These are phyloP conservation scores for Cornus kousa DNA, from an alignment of 148 eudicot species.

Conservation along the genomic window DNA sequence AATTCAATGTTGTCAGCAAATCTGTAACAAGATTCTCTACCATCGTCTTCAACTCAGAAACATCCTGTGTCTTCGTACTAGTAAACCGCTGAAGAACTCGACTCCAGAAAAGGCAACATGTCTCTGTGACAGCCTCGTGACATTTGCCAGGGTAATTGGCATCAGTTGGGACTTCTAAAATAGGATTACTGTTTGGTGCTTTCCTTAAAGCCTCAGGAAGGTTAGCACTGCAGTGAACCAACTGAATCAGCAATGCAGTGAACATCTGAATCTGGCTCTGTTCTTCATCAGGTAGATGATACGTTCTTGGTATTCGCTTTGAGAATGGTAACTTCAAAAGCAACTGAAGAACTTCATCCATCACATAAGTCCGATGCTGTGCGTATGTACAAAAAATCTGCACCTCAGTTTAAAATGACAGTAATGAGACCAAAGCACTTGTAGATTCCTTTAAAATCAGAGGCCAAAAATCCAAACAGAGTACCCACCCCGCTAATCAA, in stretches of 20 bases:
- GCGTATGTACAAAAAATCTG: slow-evolving; percentile 81
- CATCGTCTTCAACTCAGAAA: slow-evolving; percentile 78
- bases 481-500: slow-evolving; percentile 75
- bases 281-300: slow-evolving; percentile 93
- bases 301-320: slow-evolving; percentile 73
- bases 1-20: slow-evolving; percentile 73
- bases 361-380: slow-evolving; percentile 81
- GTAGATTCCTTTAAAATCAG: neutral
- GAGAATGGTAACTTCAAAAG: slow-evolving; percentile 83
- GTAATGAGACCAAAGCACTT: slow-evolving; percentile 12
- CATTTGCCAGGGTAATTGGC: slow-evolving; percentile 54
- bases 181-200: slow-evolving; percentile 39
- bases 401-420: slow-evolving; percentile 22
- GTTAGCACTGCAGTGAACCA: slow-evolving; percentile 86
- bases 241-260: slow-evolving; percentile 76
- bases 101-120: slow-evolving; percentile 92
- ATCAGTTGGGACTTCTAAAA: slow-evolving; percentile 62
- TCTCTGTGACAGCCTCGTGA: slow-evolving; percentile 86
- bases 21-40: slow-evolving; percentile 85
- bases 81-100: slow-evolving; percentile 85
- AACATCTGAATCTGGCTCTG: slow-evolving; percentile 95
- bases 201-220: slow-evolving; percentile 81
- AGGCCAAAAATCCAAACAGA: neutral
- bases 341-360: slow-evolving; percentile 80
- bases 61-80: slow-evolving; percentile 72